A percentile compares a stretch with the other conserved stretches of the same genome.
phyloP scores from a whole-genome alignment of 495 filamentous ascomycete genomes.

The Terfezia boudieri region DNA sequence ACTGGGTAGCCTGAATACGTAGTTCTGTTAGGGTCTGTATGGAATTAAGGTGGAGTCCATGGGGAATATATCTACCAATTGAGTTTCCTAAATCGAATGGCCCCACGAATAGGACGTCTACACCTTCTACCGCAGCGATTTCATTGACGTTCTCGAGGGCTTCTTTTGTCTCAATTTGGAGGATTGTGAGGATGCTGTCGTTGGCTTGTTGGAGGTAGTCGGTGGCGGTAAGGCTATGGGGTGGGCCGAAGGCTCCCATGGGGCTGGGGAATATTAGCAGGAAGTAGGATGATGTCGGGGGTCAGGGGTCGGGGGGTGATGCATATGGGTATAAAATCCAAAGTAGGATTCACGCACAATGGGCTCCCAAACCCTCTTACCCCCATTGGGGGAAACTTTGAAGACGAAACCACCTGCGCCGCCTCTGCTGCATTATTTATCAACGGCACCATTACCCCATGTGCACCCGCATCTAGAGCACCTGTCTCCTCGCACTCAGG shows the following conservation, averaged over 20 bases:
- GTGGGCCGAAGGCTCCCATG: slow-evolving; percentile 37
- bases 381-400: slow-evolving; percentile 46
- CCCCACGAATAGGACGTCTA: slow-evolving; percentile 37
- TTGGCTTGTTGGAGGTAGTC: slow-evolving; percentile 61
- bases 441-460: neutral
- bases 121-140: slow-evolving; percentile 45
- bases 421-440: neutral
- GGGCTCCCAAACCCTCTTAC: slow-evolving; percentile 44
- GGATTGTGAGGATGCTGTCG: slow-evolving; percentile 42
- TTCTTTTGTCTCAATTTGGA: slow-evolving; percentile 64
- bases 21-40: neutral
- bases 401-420: slow-evolving; percentile 23
- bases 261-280: slow-evolving; percentile 13
- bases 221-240: slow-evolving; percentile 23
- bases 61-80: slow-evolving; percentile 28
- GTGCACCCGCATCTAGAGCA: slow-evolving; percentile 34
- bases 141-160: slow-evolving; percentile 46
- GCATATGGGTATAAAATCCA: too few species aligned
- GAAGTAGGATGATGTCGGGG: neutral
- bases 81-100: slow-evolving; percentile 46
- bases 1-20: slow-evolving; percentile 43
- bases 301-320: neutral
- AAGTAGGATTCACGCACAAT: slow-evolving; percentile 18
- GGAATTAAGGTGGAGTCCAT: neutral
- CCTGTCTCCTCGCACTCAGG: slow-evolving; percentile 20